Conservation (phyloP, 169 alveolate genomes). For the Plasmodium ovale region DNA sequence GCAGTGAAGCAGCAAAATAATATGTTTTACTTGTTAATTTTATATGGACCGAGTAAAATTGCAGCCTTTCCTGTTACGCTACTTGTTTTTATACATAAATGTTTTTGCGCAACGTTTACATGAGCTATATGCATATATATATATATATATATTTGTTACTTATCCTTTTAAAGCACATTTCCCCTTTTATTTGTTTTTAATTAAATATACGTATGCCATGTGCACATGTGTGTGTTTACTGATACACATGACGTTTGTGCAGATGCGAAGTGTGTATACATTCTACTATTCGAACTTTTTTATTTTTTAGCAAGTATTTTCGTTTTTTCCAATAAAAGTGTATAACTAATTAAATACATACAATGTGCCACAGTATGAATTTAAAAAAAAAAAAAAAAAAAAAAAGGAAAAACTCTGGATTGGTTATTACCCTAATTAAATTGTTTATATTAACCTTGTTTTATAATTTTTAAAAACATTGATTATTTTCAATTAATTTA, state of each 20-base stretch:
- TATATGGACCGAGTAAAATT: too few species aligned
- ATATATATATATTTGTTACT: neutral
- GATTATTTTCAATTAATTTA: too few species aligned
- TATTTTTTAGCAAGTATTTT: neutral
- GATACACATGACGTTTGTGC: too few species aligned
- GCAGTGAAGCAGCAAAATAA: too few species aligned
- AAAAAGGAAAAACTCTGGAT: neutral
- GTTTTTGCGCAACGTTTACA: neutral
- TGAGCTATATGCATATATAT: neutral
- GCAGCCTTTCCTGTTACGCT: too few species aligned
- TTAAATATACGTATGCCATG: neutral
- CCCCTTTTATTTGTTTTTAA: slow-evolving; percentile 38
- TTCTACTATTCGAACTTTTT: neutral
- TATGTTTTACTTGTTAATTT: too few species aligned
- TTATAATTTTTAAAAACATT: too few species aligned
- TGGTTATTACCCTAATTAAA: neutral
- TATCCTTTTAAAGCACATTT: too few species aligned
- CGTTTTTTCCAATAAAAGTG: neutral
- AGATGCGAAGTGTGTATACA: neutral
- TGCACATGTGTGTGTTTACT: neutral
- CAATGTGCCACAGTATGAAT: neutral
- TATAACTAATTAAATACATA: too few species aligned
- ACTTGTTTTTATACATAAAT: too few species aligned
- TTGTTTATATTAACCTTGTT: too few species aligned
- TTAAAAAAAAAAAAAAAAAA: too few species aligned